These are phyloP conservation scores for Rubus idaeus DNA, from an alignment of 306 rosid species.

Conservation along the genomic window DNA sequence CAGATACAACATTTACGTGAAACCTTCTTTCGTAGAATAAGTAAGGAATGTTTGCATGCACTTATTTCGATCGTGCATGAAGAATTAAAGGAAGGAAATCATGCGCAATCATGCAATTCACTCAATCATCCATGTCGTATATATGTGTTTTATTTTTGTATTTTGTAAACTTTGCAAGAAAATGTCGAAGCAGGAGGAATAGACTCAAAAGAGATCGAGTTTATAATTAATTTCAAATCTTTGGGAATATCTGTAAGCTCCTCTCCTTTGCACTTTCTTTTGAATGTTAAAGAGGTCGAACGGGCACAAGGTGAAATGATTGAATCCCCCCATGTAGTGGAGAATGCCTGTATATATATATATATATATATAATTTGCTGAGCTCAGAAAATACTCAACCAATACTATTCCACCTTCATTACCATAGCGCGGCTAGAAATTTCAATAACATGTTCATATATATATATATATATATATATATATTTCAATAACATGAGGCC, in stretches of 20 bases:
- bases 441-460: too few species aligned
- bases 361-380: not conserved
- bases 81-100: not conserved
- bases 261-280: not conserved
- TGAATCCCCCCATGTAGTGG: not conserved
- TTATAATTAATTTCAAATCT: not conserved
- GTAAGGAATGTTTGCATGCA: slow-evolving; percentile 12
- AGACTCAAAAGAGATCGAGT: not conserved
- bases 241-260: not conserved
- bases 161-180: not conserved
- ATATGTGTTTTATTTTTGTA: not conserved
- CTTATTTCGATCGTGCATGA: slow-evolving; percentile 7
- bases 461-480: too few species aligned
- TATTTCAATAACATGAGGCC: too few species aligned
- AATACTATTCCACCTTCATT: not conserved
- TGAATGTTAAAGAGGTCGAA: not conserved
- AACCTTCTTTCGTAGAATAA: not conserved
- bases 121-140: slow-evolving; percentile 10
- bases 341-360: too few species aligned
- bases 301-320: not conserved
- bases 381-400: not conserved
- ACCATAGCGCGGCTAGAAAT: not conserved
- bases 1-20: not conserved
- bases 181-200: not conserved
- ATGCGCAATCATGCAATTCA: slow-evolving; percentile 3